These are phyloP conservation scores for Kluyveromyces wickerhamii DNA, from an alignment of 805 yeast genomes.

Conservation along the genomic window DNA sequence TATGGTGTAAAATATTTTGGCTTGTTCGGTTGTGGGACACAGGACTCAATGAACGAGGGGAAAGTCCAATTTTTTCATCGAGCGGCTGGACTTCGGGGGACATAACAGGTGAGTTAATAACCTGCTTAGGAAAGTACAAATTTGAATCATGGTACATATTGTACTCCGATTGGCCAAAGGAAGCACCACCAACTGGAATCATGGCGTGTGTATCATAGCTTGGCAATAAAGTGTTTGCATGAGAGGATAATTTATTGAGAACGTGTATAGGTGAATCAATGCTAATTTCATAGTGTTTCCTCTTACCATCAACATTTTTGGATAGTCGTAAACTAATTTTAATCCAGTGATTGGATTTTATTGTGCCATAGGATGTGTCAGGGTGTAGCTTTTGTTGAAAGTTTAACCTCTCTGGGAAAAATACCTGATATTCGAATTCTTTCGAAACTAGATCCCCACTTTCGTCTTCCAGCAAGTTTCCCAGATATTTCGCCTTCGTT, in stretches of 20 bases:
- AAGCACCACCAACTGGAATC: conserved; percentile 10
- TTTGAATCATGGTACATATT: conserved; percentile 30
- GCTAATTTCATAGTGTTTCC: conserved; percentile 89
- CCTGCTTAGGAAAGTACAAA: conserved; percentile 34
- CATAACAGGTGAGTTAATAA: conserved; percentile 38
- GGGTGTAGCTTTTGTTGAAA: conserved; percentile 63
- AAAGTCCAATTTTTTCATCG: conserved; percentile 24
- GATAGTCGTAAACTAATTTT: conserved; percentile 80
- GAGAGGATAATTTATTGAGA: conserved; percentile 68
- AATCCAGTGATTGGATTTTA: conserved; percentile 93
- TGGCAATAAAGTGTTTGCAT: conserved; percentile 70
- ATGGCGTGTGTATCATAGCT: conserved; percentile 43
- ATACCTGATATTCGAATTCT: conserved; percentile 82
- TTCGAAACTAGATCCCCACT: conserved; percentile 57
- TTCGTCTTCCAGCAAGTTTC: conserved; percentile 35
- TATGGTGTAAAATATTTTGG: not conserved
- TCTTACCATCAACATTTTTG: conserved; percentile 51
- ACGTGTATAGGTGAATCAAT: conserved; percentile 93
- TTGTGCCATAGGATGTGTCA: conserved; percentile 70
- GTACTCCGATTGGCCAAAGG: conserved; percentile 15
- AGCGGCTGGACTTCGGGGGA: conserved; percentile 49
- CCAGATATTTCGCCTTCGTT: conserved; percentile 33
- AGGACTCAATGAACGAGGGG: conserved; percentile 13
- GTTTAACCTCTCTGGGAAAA: conserved; percentile 62
- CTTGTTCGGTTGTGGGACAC: conserved; percentile 1